phyloP scores from a whole-genome alignment of 768 basidiomycete genomes.

The Clathrus columnatus region DNA sequence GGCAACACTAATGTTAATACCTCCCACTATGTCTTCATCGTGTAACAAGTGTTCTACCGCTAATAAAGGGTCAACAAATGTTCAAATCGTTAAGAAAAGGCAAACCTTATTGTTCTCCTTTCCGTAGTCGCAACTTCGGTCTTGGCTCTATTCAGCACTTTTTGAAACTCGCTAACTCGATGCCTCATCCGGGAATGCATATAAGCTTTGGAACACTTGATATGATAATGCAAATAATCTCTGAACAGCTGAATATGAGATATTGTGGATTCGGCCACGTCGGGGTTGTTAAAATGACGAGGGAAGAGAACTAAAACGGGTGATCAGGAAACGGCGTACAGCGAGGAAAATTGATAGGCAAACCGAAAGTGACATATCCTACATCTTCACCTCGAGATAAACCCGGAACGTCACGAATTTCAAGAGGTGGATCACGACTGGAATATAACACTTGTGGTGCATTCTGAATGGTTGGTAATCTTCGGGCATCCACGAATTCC shows the following conservation, averaged over 20 bases:
- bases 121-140: conserved; percentile 76
- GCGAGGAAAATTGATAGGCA: conserved; percentile 12
- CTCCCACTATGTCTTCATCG: conserved; percentile 13
- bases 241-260: conserved; percentile 96
- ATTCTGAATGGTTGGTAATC: conserved; percentile 86
- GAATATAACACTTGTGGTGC: conserved; percentile 96
- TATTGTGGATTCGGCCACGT: conserved; percentile 67
- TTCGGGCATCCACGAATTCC: conserved; percentile 99
- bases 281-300: conserved; percentile 76
- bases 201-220: conserved; percentile 97
- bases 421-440: conserved; percentile 91
- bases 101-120: conserved; percentile 82
- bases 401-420: conserved; percentile 81
- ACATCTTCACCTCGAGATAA: conserved; percentile 78
- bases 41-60: conserved; percentile 17
- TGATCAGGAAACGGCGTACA: background rate
- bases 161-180: conserved; percentile 91
- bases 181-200: conserved; percentile 97
- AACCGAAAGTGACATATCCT: conserved; percentile 89
- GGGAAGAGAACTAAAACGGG: conserved; percentile 71
- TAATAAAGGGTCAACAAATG: conserved; percentile 4
- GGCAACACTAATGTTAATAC: too few species aligned
- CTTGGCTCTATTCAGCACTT: conserved; percentile 93
- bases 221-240: conserved; percentile 98
- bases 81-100: background rate